Evolutionary conservation across 345 rosid species (phyloP).

Genomic region (Gossypium australe): DNA sequence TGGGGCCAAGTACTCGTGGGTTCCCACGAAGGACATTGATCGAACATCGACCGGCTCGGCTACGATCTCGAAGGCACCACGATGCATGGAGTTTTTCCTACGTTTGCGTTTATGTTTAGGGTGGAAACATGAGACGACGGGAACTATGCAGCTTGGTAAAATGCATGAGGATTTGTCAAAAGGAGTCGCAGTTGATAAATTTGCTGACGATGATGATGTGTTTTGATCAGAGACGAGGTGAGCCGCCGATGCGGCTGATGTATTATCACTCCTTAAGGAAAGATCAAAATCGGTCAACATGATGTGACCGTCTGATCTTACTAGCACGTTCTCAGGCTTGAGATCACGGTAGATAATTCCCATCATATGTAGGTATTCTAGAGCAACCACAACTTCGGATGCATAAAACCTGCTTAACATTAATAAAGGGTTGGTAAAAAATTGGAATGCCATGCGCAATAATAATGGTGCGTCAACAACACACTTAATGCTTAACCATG

Average conservation of each 20-base stretch:
- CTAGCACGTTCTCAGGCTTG: slow-evolving; percentile 60
- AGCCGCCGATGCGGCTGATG: slow-evolving; percentile 25
- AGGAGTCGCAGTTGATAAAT: slow-evolving; percentile 1
- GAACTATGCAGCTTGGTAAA: slow-evolving; percentile 52
- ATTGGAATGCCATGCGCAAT: background rate
- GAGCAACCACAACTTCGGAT: slow-evolving; percentile 46
- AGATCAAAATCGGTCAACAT: slow-evolving; percentile 72
- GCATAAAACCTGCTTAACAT: slow-evolving; percentile 44
- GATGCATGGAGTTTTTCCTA: slow-evolving; percentile 23
- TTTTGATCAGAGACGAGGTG: slow-evolving; percentile 34
- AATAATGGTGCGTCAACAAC: background rate
- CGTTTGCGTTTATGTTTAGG: slow-evolving; percentile 27
- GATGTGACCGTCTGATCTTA: slow-evolving; percentile 59
- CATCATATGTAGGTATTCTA: slow-evolving; percentile 65
- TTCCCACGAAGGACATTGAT: slow-evolving; percentile 64
- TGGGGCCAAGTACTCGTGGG: slow-evolving; percentile 65
- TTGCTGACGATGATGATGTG: background rate
- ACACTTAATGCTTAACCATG: background rate
- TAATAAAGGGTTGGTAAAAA: background rate
- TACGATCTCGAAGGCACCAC: slow-evolving; percentile 37
- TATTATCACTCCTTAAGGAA: slow-evolving; percentile 41
- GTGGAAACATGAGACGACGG: slow-evolving; percentile 46
- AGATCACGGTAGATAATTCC: slow-evolving; percentile 61
- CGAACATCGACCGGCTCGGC: slow-evolving; percentile 56
- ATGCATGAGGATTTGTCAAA: slow-evolving; percentile 44